These are phyloP conservation scores for Solanum acaule DNA, from an alignment of 257 asterid species.

Conservation along the genomic window DNA sequence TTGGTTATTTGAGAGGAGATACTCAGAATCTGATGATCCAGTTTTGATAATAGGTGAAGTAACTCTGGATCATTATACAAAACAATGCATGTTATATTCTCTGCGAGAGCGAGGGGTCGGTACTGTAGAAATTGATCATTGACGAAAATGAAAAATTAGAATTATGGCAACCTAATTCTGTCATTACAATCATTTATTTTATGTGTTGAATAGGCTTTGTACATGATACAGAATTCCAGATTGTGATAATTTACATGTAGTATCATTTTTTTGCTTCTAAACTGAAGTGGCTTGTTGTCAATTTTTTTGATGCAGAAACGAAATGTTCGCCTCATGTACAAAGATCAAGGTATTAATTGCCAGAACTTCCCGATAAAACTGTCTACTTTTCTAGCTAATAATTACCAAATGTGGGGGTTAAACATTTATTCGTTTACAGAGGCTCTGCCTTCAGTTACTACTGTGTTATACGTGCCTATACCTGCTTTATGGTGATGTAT, in stretches of 20 bases:
- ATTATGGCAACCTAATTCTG: background rate
- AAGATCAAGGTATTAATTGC: no score
- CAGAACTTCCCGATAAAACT: no score
- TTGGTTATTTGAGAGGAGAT: background rate
- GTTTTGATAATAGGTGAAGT: background rate
- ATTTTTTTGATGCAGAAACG: constrained; percentile 58
- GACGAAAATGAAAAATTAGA: background rate
- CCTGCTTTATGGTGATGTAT: no score
- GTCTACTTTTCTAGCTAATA: no score
- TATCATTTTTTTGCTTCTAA: no score
- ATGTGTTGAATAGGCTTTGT: background rate
- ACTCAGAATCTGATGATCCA: background rate
- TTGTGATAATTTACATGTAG: background rate
- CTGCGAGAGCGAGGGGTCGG: background rate
- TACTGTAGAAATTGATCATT: background rate
- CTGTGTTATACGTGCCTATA: no score
- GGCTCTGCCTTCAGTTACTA: no score
- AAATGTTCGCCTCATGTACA: constrained; percentile 55
- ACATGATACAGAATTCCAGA: background rate
- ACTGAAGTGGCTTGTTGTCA: background rate
- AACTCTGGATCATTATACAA: background rate
- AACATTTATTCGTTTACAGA: no score
- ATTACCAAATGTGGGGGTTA: no score
- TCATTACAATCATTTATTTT: background rate
- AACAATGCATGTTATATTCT: background rate